phyloP scores from a whole-genome alignment of 768 basidiomycete genomes.

The Boletus coccyginus region DNA sequence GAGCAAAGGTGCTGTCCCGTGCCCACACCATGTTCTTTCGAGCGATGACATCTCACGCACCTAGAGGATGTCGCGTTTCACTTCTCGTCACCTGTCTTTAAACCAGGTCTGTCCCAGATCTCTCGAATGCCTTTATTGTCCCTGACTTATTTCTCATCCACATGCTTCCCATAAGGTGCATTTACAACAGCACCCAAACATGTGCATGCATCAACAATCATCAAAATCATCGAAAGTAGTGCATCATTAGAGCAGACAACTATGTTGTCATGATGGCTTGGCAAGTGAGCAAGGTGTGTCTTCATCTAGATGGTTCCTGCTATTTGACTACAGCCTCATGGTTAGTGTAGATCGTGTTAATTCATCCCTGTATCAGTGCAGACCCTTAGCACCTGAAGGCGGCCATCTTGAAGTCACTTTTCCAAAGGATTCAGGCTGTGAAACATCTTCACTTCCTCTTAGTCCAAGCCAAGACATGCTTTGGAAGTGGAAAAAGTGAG shows the following conservation, averaged over 20 bases:
- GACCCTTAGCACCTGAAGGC: constrained; percentile 44
- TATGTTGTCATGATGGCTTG: constrained; percentile 65
- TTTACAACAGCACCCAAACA: background rate
- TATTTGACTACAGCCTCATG: background rate
- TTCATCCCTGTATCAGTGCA: constrained; percentile 51
- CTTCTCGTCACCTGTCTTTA: too few relatives aligned
- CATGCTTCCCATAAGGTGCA: too few relatives aligned
- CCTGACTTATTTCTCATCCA: too few relatives aligned
- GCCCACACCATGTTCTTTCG: too few relatives aligned
- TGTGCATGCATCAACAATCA: background rate
- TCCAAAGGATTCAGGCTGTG: constrained; percentile 56
- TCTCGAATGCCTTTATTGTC: too few relatives aligned
- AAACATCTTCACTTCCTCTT: constrained; percentile 58
- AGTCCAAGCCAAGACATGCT: constrained; percentile 49
- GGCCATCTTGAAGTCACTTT: constrained; percentile 56
- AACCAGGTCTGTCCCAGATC: too few relatives aligned
- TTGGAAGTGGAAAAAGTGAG: constrained; percentile 57
- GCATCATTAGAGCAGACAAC: constrained; percentile 56
- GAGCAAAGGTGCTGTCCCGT: too few relatives aligned
- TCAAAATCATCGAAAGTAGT: constrained; percentile 75
- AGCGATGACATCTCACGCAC: too few relatives aligned
- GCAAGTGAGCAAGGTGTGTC: constrained; percentile 53
- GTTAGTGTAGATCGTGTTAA: constrained; percentile 59
- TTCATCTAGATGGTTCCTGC: background rate
- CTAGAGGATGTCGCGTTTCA: too few relatives aligned